Evolutionary conservation across 2,329 filamentous ascomycete genomes (phyloP).

Genomic region (Ambrosiella cleistominuta): DNA sequence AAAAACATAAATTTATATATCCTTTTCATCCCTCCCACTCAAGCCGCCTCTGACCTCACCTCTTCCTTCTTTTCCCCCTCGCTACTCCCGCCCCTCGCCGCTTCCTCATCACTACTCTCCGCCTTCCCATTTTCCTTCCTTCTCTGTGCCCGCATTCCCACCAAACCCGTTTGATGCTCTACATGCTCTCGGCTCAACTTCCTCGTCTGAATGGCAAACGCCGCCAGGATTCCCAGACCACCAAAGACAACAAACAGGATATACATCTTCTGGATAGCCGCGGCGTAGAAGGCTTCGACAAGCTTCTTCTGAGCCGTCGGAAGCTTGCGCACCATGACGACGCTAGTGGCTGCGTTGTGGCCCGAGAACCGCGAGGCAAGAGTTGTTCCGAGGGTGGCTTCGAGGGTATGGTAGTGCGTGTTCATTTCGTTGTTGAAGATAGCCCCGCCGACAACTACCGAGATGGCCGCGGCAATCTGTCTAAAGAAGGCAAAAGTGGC

Average conservation of each 20-base stretch:
- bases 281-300: conserved; percentile 31
- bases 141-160: conserved; percentile 19
- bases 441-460: conserved; percentile 58
- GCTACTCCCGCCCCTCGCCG: background rate
- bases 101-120: conserved; percentile 1
- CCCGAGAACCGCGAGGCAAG: conserved; percentile 37
- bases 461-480: conserved; percentile 49
- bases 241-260: conserved; percentile 36
- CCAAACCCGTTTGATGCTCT: conserved; percentile 40
- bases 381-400: conserved; percentile 30
- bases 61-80: background rate
- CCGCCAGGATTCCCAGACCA: conserved; percentile 28
- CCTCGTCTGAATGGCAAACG: conserved; percentile 30
- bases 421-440: conserved; percentile 63
- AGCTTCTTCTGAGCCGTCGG: conserved; percentile 26
- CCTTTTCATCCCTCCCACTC: no score
- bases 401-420: conserved; percentile 31
- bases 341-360: conserved; percentile 41
- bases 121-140: background rate
- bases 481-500: conserved; percentile 50
- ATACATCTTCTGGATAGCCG: conserved; percentile 36
- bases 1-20: no score
- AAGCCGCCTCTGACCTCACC: background rate
- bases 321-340: conserved; percentile 36
- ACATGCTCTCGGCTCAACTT: conserved; percentile 36